Conservation (phyloP, 2,329 filamentous ascomycete genomes). For the Monosporascus sp. region DNA sequence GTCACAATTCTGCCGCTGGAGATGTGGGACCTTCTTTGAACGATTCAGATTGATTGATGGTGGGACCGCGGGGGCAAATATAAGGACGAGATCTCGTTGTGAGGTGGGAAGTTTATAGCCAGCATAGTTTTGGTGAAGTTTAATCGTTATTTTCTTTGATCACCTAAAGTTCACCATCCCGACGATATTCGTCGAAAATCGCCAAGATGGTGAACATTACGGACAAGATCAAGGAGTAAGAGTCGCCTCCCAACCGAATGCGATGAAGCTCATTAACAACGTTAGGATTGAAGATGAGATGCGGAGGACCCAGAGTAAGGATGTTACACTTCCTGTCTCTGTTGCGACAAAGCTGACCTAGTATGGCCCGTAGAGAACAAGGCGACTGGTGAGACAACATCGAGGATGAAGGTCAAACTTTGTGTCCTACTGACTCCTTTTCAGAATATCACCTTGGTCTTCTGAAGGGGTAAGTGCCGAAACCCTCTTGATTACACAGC, state of each 20-base stretch:
- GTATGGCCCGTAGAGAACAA: slow-evolving; percentile 73
- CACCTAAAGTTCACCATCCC: neutral
- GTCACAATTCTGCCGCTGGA: neutral
- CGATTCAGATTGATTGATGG: neutral
- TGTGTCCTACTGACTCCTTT: slow-evolving; percentile 1
- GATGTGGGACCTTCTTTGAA: neutral
- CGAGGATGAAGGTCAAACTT: neutral
- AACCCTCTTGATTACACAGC: neutral
- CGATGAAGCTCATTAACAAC: slow-evolving; percentile 14
- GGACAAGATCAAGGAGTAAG: slow-evolving; percentile 97
- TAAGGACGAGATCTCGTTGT: neutral
- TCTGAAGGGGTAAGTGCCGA: slow-evolving; percentile 73
- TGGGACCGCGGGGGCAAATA: neutral
- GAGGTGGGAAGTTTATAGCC: neutral
- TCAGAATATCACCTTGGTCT: slow-evolving; percentile 96
- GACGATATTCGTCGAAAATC: slow-evolving; percentile 3
- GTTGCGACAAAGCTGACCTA: slow-evolving; percentile 8
- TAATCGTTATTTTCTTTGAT: neutral
- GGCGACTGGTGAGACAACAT: slow-evolving; percentile 73
- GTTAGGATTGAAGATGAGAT: slow-evolving; percentile 98
- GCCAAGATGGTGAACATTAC: slow-evolving; percentile 95
- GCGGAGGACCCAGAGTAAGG: slow-evolving; percentile 92
- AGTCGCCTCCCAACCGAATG: neutral
- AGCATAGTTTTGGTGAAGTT: too few species aligned
- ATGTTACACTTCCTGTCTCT: neutral